Evolutionary conservation across 192 early-diverging fungal genomes (phyloP).

Genomic region (Dissophora globulifera): DNA sequence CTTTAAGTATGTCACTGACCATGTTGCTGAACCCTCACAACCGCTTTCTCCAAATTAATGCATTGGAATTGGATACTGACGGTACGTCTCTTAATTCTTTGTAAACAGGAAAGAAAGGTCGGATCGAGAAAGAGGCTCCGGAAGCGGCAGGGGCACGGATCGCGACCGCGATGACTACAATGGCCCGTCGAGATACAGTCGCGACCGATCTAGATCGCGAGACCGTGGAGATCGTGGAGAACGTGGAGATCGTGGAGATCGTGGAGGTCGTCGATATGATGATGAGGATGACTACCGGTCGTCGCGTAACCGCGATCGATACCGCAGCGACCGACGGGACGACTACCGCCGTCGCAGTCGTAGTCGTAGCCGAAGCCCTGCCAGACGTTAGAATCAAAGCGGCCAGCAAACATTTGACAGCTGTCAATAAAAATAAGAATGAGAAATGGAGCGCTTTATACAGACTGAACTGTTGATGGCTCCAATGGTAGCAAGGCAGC

Average conservation of each 20-base stretch:
- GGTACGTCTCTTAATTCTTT: too few relatives aligned
- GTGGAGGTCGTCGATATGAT: slow-evolving; percentile 20
- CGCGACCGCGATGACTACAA: slow-evolving; percentile 21
- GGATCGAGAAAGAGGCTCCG: slow-evolving; percentile 30
- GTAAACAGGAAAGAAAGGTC: slow-evolving; percentile 28
- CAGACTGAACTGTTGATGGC: slow-evolving; percentile 42
- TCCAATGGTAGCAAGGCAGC: slow-evolving; percentile 63
- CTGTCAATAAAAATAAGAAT: too few relatives aligned
- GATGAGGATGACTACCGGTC: slow-evolving; percentile 34
- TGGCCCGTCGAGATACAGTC: slow-evolving; percentile 14
- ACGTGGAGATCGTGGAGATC: slow-evolving; percentile 27
- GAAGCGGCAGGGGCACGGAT: slow-evolving; percentile 16
- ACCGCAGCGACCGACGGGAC: too few relatives aligned
- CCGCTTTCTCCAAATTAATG: too few relatives aligned
- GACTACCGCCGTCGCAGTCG: too few relatives aligned
- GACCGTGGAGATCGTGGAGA: slow-evolving; percentile 19
- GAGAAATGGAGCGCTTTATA: slow-evolving; percentile 15
- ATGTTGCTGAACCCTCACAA: too few relatives aligned
- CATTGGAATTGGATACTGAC: too few relatives aligned
- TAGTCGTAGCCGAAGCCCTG: slow-evolving; percentile 39
- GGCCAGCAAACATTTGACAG: neutral
- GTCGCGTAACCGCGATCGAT: slow-evolving; percentile 32
- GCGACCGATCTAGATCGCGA: slow-evolving; percentile 28
- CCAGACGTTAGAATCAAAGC: slow-evolving; percentile 17
- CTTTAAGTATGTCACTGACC: slow-evolving; percentile 31